phyloP scores from a whole-genome alignment of 352 stramenopile species.

The Phytopythium ostracodes region DNA sequence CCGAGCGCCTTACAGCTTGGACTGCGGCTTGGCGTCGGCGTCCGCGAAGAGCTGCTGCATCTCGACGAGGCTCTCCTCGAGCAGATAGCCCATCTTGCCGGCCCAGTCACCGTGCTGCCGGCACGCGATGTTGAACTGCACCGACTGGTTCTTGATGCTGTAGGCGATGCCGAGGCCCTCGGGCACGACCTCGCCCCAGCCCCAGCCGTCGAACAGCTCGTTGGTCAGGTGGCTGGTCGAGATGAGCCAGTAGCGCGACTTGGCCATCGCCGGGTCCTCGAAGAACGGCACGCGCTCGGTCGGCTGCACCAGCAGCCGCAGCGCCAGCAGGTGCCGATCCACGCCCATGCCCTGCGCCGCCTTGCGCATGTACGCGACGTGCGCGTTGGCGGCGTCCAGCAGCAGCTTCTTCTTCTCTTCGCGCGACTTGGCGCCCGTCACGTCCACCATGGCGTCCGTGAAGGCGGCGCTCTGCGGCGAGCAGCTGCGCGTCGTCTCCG shows the following conservation, averaged over 20 bases:
- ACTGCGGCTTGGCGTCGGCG: slow-evolving; percentile 17
- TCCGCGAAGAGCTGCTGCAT: slow-evolving; percentile 68
- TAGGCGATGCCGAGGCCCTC: slow-evolving; percentile 80
- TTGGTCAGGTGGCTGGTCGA: slow-evolving; percentile 81
- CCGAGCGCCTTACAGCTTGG: slow-evolving; percentile 31
- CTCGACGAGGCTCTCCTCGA: slow-evolving; percentile 73
- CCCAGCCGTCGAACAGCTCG: slow-evolving; percentile 81
- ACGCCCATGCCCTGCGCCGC: slow-evolving; percentile 82
- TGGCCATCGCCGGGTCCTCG: slow-evolving; percentile 62
- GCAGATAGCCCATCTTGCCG: slow-evolving; percentile 59
- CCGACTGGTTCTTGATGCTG: slow-evolving; percentile 72
- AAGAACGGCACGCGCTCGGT: slow-evolving; percentile 62
- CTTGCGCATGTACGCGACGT: slow-evolving; percentile 67
- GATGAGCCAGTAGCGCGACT: slow-evolving; percentile 70
- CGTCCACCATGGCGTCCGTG: slow-evolving; percentile 76
- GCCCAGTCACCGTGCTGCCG: slow-evolving; percentile 46
- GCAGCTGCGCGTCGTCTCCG: slow-evolving; percentile 87
- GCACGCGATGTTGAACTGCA: slow-evolving; percentile 84
- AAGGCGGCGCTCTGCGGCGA: slow-evolving; percentile 81
- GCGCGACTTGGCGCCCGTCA: slow-evolving; percentile 16
- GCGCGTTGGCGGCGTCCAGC: slow-evolving; percentile 32
- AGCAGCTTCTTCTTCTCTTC: slow-evolving; percentile 48
- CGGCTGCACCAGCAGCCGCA: slow-evolving; percentile 61
- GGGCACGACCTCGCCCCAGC: slow-evolving; percentile 77
- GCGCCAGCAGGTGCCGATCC: slow-evolving; percentile 92